Conservation (phyloP, 2,329 filamentous ascomycete genomes). For the Ophiobolus disseminans region DNA sequence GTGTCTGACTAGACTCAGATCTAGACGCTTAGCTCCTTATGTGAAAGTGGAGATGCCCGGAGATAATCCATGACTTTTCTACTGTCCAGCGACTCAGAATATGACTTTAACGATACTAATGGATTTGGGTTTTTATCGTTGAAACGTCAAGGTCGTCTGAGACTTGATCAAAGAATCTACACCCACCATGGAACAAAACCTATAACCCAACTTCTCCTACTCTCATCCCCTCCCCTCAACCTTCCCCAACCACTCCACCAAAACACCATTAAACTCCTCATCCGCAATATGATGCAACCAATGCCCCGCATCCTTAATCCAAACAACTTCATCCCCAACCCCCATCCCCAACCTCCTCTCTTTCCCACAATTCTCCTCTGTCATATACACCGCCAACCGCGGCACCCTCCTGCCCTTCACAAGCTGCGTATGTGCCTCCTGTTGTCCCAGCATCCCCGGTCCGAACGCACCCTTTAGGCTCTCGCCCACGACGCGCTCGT, state of each 20-base stretch:
- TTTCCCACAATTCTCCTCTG: conserved; percentile 13
- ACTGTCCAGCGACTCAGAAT: no score
- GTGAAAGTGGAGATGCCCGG: neutral
- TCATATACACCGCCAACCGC: conserved; percentile 16
- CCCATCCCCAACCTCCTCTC: conserved; percentile 19
- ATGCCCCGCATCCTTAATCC: conserved; percentile 20
- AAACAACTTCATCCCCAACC: conserved; percentile 11
- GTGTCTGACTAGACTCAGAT: no score
- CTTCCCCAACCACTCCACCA: conserved; percentile 22
- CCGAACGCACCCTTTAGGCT: conserved; percentile 8
- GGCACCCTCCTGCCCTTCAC: conserved; percentile 17
- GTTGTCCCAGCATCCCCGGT: conserved; percentile 10
- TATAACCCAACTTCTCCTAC: no score
- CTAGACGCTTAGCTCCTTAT: neutral
- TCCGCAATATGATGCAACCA: conserved; percentile 23
- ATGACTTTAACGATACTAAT: neutral
- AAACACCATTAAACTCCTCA: conserved; percentile 21
- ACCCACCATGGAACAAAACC: no score
- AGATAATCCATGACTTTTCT: no score
- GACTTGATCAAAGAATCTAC: no score
- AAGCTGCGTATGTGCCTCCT: conserved; percentile 13
- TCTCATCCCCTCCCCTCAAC: neutral
- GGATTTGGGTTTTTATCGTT: no score
- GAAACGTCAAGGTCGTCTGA: no score
- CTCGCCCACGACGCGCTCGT: conserved; percentile 11